These are phyloP conservation scores for Eutreptiella sp. DNA, from an alignment of 208 protist species.

Conservation along the genomic window DNA sequence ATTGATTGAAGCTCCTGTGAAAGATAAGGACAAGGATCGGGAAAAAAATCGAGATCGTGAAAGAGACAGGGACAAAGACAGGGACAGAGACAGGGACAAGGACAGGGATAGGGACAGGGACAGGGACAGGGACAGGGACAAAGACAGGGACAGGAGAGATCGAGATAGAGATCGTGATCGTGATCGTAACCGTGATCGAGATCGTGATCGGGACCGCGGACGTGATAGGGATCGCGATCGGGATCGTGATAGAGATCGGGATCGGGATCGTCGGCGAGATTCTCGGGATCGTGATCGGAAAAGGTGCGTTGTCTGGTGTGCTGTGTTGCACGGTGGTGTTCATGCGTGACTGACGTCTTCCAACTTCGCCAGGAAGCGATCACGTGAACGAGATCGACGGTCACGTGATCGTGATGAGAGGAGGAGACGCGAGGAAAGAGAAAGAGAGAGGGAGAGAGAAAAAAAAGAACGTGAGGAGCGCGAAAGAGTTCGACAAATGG, in stretches of 20 bases:
- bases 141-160: neutral
- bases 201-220: no score
- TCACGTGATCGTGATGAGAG: neutral
- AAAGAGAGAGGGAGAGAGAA: constrained; percentile 2
- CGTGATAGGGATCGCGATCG: no score
- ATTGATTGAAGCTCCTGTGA: no score
- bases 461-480: constrained; percentile 1
- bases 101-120: constrained; percentile 3
- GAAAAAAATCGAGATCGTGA: constrained; percentile 9
- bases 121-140: constrained; percentile 8
- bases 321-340: no score
- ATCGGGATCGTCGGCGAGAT: no score
- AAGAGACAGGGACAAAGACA: neutral
- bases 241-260: no score
- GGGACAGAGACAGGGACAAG: constrained; percentile 8
- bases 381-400: neutral
- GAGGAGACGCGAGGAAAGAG: neutral
- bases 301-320: no score
- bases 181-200: neutral
- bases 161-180: neutral
- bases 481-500: neutral
- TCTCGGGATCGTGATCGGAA: no score
- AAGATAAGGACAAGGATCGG: constrained; percentile 21
- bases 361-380: no score
- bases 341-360: no score